phyloP scores from a whole-genome alignment of 2,329 filamentous ascomycete species.

The Fusarium brevicatenulatum region DNA sequence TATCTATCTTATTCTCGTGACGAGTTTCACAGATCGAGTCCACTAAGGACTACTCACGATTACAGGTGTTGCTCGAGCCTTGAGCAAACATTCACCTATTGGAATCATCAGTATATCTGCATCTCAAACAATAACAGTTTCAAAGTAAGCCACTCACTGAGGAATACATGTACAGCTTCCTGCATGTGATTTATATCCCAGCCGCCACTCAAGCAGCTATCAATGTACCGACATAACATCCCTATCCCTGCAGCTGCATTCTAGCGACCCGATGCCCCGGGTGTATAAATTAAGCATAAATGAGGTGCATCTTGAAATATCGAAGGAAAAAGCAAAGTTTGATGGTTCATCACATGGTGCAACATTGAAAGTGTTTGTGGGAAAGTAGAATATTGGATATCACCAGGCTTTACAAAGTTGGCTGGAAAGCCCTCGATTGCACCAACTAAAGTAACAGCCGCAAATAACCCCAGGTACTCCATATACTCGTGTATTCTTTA shows the following conservation, averaged over 20 bases:
- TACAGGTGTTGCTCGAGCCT: neutral
- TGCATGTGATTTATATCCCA: neutral
- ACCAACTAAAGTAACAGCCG: neutral
- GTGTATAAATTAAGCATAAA: neutral
- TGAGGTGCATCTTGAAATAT: neutral
- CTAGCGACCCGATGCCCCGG: neutral
- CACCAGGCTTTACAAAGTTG: neutral
- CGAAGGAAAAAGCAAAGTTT: neutral
- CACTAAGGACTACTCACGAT: neutral
- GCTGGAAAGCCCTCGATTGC: neutral
- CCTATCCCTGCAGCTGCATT: constrained; percentile 15
- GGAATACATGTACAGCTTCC: neutral
- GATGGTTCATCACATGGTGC: neutral
- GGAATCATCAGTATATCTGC: too few relatives aligned
- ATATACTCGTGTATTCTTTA: constrained; percentile 7
- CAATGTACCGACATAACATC: neutral
- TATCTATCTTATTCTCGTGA: neutral
- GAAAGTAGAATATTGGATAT: neutral
- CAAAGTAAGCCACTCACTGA: neutral
- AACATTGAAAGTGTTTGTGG: neutral
- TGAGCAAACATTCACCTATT: too few relatives aligned
- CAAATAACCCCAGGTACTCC: neutral
- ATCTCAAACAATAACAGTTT: neutral
- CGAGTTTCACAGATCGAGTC: neutral
- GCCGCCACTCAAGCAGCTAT: neutral